Percentiles rank a stretch among this genome's conserved stretches.
phyloP scores from a whole-genome alignment of 2,329 filamentous ascomycete species.

The Neurospora sp. region DNA sequence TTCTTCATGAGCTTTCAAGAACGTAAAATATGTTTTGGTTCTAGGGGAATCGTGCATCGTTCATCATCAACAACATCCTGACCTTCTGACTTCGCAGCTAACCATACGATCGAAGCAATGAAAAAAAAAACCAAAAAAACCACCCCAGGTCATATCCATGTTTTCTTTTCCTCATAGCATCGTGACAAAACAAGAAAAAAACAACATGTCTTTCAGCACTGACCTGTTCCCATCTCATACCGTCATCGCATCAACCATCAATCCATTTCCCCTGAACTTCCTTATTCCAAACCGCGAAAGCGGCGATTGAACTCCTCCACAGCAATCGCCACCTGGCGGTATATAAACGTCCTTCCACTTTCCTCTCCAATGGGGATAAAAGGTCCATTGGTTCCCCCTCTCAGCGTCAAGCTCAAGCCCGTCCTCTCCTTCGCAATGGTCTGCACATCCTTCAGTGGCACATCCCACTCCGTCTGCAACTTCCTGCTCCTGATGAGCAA shows the following conservation, averaged over 20 bases:
- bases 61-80: neutral
- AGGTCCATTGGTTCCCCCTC: slow-evolving; percentile 85
- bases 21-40: neutral
- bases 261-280: neutral
- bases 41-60: neutral
- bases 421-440: slow-evolving; percentile 96
- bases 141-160: neutral
- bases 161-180: neutral
- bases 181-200: neutral
- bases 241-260: neutral
- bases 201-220: neutral
- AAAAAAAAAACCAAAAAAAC: neutral
- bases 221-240: neutral
- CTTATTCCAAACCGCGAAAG: slow-evolving; percentile 35
- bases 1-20: neutral
- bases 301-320: slow-evolving; percentile 58
- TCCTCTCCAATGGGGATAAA: slow-evolving; percentile 94
- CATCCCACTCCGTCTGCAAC: slow-evolving; percentile 88
- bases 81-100: neutral
- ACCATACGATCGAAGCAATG: neutral
- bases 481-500: slow-evolving; percentile 82
- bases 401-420: slow-evolving; percentile 77
- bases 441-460: slow-evolving; percentile 89
- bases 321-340: slow-evolving; percentile 54
- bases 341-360: slow-evolving; percentile 53